Conservation (phyloP, 2,329 filamentous ascomycete species). For the Trichoderma afroharzianum region DNA sequence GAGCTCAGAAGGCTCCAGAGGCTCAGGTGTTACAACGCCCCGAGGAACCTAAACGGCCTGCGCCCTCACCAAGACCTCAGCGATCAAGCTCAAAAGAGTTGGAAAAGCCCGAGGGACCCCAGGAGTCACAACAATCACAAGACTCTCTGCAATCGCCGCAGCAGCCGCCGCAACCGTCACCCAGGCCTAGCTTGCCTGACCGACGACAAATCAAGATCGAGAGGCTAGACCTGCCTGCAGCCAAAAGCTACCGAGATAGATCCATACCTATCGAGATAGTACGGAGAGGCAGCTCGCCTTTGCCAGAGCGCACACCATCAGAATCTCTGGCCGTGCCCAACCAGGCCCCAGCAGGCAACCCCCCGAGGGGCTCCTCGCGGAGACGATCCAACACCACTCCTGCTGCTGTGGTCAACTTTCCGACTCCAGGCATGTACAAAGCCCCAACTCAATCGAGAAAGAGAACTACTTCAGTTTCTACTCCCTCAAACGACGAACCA, state of each 20-base stretch:
- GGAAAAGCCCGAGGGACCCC: not conserved
- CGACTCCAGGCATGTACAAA: conserved; percentile 4
- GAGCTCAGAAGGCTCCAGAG: not conserved
- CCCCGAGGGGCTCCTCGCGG: conserved; percentile 37
- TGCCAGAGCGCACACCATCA: conserved; percentile 40
- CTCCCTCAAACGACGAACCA: not conserved
- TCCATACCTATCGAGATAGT: conserved; percentile 28
- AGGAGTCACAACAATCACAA: not conserved
- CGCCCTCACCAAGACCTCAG: not conserved
- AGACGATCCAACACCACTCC: conserved; percentile 51
- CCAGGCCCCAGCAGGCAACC: conserved; percentile 20
- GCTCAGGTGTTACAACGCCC: not conserved
- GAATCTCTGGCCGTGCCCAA: conserved; percentile 45
- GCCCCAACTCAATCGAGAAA: not conserved
- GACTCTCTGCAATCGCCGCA: not conserved
- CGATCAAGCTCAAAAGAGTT: not conserved
- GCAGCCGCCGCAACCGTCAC: not conserved
- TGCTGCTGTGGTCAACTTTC: conserved; percentile 36
- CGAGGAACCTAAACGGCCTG: not conserved
- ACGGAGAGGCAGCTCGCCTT: conserved; percentile 49
- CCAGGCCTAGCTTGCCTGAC: conserved; percentile 39
- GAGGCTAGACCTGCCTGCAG: conserved; percentile 45
- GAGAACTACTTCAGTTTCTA: conserved; percentile 12
- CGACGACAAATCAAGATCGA: conserved; percentile 58
- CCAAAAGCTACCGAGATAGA: conserved; percentile 30